Evolutionary conservation across 345 rosid genomes (phyloP), one percentile per base, ranked within the genome.

Genomic region (Gossypium herbaceum): DNA sequence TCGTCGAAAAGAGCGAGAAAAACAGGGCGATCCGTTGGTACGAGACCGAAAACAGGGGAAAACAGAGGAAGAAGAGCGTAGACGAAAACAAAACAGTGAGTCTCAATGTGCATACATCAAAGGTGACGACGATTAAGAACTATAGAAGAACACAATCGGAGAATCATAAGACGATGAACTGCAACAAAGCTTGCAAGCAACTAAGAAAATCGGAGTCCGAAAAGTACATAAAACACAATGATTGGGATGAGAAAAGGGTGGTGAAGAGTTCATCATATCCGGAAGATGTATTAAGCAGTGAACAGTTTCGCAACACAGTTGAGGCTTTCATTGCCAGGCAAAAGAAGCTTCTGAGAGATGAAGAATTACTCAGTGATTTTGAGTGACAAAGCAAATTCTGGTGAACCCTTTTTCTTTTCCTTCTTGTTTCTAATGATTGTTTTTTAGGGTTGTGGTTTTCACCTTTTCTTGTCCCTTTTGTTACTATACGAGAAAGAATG

Each of bases 311-410:
- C 27, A 34, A 82, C 69, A 79, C 75, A 5, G 69, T 88, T 0
- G 94, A 90, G 79, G 88, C 87, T 47, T 90, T 88, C 84, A 90
- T 90, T 67, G 94, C 85, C 2, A 82, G 91, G 81, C 94, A 87
- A 54, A 88, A 86, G 80, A 86, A 76, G 88, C 79, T 85, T 64
- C 77, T 84, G 15, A 84, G 73, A 80, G 86, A 86, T 27, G 94
- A 90, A 68, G 86, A 87, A 77, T 11, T 71, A 76, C 41, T 80
- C 60, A 74, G 64, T 75, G 9, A 16, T 70, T 9, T 19, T 20
- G 19, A n/a, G 29, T 66, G 17, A 48, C 10, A 22, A 27, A 47
- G 41, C 16, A 76, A 59, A 68, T 20, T 11, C 16, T 3, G 50
- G 19, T 2, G 5, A 25, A 45, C 44, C 47, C 9, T 34, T 63